Evolutionary conservation across 768 basidiomycete species (phyloP).

Genomic region (Boletus vermiculosoides): DNA sequence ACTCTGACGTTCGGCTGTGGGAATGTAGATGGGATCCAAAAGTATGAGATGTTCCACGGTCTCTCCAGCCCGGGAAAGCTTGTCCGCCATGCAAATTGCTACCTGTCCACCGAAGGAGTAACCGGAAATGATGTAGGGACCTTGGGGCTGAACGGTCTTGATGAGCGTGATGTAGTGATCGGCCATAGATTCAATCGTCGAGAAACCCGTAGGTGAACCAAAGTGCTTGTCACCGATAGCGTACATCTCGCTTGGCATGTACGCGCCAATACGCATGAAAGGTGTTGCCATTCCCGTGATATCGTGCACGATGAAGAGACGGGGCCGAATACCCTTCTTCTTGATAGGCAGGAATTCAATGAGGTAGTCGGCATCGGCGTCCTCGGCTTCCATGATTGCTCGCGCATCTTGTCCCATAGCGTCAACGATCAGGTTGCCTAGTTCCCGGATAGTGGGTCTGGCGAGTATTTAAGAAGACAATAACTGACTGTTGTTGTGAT

Average conservation of each 20-base stretch:
- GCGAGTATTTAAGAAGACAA: not conserved
- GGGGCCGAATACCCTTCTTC: slow-evolving; percentile 30
- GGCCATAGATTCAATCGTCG: slow-evolving; percentile 30
- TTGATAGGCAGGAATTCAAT: slow-evolving; percentile 32
- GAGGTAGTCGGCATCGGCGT: slow-evolving; percentile 30
- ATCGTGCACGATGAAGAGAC: slow-evolving; percentile 31
- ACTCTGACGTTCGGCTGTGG: slow-evolving; percentile 26
- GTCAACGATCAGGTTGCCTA: slow-evolving; percentile 27
- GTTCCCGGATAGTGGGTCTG: slow-evolving; percentile 29
- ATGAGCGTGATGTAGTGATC: slow-evolving; percentile 34
- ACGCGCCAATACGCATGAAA: slow-evolving; percentile 33
- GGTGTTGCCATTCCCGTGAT: slow-evolving; percentile 34
- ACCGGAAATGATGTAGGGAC: slow-evolving; percentile 27
- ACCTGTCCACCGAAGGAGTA: slow-evolving; percentile 33
- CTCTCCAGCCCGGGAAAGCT: slow-evolving; percentile 24
- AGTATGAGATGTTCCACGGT: slow-evolving; percentile 26
- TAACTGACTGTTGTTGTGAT: not conserved
- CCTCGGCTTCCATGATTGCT: slow-evolving; percentile 32
- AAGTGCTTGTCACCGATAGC: slow-evolving; percentile 35
- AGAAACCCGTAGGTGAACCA: slow-evolving; percentile 30
- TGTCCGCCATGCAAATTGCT: slow-evolving; percentile 29
- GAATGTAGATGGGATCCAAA: slow-evolving; percentile 33
- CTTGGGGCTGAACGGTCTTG: slow-evolving; percentile 24
- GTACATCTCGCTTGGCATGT: slow-evolving; percentile 34
- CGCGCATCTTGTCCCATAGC: slow-evolving; percentile 30